These are phyloP conservation scores for Hypoxylon sp. DNA, from an alignment of 2,329 filamentous ascomycete species.

Conservation along the genomic window DNA sequence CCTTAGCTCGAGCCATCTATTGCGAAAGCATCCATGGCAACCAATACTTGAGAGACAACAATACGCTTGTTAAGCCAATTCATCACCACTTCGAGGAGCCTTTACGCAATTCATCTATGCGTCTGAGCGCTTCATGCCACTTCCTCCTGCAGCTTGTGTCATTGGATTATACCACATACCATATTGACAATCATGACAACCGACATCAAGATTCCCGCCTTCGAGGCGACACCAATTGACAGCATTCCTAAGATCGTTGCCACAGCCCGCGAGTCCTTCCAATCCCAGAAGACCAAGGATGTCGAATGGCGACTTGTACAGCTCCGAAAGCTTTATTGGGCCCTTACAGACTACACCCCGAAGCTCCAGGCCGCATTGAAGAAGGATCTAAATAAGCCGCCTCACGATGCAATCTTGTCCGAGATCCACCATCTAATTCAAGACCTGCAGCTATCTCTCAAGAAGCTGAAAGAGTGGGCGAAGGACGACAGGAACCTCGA, in stretches of 20 bases:
- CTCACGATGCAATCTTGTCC: slow-evolving; percentile 78
- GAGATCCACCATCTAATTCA: slow-evolving; percentile 85
- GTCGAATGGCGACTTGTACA: slow-evolving; percentile 86
- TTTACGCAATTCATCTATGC: slow-evolving; percentile 2
- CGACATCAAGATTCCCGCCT: slow-evolving; percentile 60
- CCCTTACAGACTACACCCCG: slow-evolving; percentile 80
- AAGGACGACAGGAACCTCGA: slow-evolving; percentile 83
- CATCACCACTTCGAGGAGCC: background rate
- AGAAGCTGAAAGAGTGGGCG: slow-evolving; percentile 84
- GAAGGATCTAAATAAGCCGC: slow-evolving; percentile 82
- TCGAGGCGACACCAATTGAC: slow-evolving; percentile 74
- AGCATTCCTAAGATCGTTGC: slow-evolving; percentile 73
- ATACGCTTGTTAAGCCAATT: background rate
- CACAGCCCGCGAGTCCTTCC: slow-evolving; percentile 76
- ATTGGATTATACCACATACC: slow-evolving; percentile 1
- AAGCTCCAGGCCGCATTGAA: slow-evolving; percentile 81
- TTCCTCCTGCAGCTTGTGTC: background rate
- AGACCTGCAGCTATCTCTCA: slow-evolving; percentile 82
- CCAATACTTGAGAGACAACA: slow-evolving; percentile 15
- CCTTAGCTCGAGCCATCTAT: background rate
- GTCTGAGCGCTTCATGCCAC: background rate
- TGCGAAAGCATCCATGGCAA: slow-evolving; percentile 1
- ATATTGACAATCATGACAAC: slow-evolving; percentile 55
- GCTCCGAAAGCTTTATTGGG: slow-evolving; percentile 96
- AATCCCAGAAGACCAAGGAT: slow-evolving; percentile 83